Conservation (phyloP, 192 early-diverging fungal species). For the Gryganskiella cystojenkinii region DNA sequence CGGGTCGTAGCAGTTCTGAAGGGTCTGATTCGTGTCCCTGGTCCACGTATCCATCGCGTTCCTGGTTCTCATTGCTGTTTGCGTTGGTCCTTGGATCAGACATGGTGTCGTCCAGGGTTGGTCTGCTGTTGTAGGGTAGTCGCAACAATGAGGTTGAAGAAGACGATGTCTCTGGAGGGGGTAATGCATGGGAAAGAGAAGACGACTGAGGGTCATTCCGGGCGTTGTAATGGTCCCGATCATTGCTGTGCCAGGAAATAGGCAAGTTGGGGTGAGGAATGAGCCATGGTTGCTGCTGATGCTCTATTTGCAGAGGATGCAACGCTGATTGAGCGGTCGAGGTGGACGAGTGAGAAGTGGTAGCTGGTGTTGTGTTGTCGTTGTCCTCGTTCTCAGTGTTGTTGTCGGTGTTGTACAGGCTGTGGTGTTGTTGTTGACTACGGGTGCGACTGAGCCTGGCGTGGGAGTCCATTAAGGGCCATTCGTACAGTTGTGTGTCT, state of each 20-base stretch:
- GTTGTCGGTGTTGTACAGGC: not conserved
- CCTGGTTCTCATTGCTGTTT: not conserved
- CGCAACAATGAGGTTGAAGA: too few species aligned
- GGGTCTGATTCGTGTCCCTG: slow-evolving; percentile 45
- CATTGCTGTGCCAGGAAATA: slow-evolving; percentile 42
- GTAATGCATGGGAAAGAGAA: not conserved
- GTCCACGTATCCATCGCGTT: slow-evolving; percentile 9
- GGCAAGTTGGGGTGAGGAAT: slow-evolving; percentile 47
- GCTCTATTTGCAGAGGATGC: slow-evolving; percentile 32
- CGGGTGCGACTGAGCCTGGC: too few species aligned
- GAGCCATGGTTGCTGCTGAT: slow-evolving; percentile 38
- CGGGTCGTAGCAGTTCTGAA: slow-evolving; percentile 34
- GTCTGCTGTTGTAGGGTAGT: not conserved
- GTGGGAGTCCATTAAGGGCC: too few species aligned
- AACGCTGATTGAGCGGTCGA: not conserved
- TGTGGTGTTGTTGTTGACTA: too few species aligned
- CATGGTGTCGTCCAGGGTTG: not conserved
- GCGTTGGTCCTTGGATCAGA: not conserved
- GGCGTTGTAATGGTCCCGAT: not conserved
- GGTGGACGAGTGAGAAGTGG: not conserved
- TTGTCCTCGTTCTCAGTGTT: not conserved
- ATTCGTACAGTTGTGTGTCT: too few species aligned
- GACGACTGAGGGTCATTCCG: not conserved
- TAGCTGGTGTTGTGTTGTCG: not conserved
- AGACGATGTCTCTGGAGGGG: too few species aligned